Base-by-base conservation (phyloP, 148 eudicot genomes). In the Diospyros lotus region DNA sequence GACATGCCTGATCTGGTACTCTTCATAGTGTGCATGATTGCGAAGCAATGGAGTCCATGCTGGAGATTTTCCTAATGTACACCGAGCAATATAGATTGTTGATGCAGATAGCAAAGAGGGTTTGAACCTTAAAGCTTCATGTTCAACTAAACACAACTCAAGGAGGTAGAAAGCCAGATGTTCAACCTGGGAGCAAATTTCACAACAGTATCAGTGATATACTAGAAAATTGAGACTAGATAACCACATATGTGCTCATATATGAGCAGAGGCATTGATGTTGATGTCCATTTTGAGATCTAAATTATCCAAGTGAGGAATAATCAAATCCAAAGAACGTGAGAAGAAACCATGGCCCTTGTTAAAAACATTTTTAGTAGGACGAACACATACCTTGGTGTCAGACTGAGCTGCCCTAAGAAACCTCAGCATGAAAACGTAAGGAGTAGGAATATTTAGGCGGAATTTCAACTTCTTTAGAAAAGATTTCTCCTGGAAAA, bases 121-220 rank as follows among this genome's bases (percentile, higher is more conserved):
- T 77, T 87, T 90, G 85, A 87, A 95, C 74, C 80, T 87, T 73
- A 95, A 78, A 64, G 90, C 89, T 78, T 90, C 90, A 63, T 89
- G 90, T 75, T 92, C 82, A 75, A 88, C 91, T 80, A 92, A 82
- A 77, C 92, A 90, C 71, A 95, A 80, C 81, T 95, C 97, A 64
- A 95, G 86, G 71, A 94, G 96, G 87, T 89, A 95, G 84, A 89
- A 95, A 13, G 97, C 91, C 58, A 95, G 90, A 83, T 88, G 90
- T 76, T 92, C 93, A 73, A 87, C 90, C 97, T 92, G 86, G 70
- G 61, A 78, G 9, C 62, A 73, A 13, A 28, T 77, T 41, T 62
- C 63, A 53, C 28, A 51, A 42, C 40, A 63, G 42, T 17, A 4
- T 45, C 58, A 63, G 64, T 64, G 42, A 77, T 14, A 4, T 4